phyloP scores from a whole-genome alignment of 1,284 basidiomycete species.

The Mycena sp. region DNA sequence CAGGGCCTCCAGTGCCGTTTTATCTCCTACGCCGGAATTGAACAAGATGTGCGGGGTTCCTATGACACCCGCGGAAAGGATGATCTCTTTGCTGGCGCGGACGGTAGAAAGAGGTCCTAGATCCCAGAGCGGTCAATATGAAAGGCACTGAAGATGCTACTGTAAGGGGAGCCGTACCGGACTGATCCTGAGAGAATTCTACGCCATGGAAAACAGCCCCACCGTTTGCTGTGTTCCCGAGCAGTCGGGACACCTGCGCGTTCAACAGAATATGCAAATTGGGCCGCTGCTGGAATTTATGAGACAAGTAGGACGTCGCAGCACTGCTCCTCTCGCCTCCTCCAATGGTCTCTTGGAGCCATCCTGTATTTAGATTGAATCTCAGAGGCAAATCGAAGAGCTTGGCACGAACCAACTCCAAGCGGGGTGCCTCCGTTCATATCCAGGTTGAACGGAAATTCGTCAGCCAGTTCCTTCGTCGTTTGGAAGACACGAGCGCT shows the following conservation, averaged over 20 bases:
- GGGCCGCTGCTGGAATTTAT: slow-evolving; percentile 27
- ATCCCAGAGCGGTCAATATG: background rate
- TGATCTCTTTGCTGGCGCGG: slow-evolving; percentile 38
- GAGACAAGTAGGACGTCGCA: slow-evolving; percentile 32
- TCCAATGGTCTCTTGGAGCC: slow-evolving; percentile 37
- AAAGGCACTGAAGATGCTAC: too few species aligned
- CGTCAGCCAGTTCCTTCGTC: slow-evolving; percentile 33
- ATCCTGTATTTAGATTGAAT: slow-evolving; percentile 30
- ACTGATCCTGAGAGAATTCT: slow-evolving; percentile 27
- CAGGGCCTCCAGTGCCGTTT: slow-evolving; percentile 36
- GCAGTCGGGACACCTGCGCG: slow-evolving; percentile 35
- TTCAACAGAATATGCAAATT: slow-evolving; percentile 40
- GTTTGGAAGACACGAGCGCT: slow-evolving; percentile 33
- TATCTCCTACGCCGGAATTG: slow-evolving; percentile 50
- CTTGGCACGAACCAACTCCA: slow-evolving; percentile 34
- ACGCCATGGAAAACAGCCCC: slow-evolving; percentile 25
- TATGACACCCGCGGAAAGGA: slow-evolving; percentile 42
- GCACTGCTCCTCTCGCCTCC: slow-evolving; percentile 26
- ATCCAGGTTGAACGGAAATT: slow-evolving; percentile 39
- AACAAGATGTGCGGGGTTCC: slow-evolving; percentile 47
- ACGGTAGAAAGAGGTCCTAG: background rate
- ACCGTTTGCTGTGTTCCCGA: slow-evolving; percentile 12
- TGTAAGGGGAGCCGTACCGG: too few species aligned
- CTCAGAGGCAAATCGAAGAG: too few species aligned
- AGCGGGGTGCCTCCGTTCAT: slow-evolving; percentile 38